Conservation (phyloP, 139 green algal species). For the Tetratostichococcus sp. region DNA sequence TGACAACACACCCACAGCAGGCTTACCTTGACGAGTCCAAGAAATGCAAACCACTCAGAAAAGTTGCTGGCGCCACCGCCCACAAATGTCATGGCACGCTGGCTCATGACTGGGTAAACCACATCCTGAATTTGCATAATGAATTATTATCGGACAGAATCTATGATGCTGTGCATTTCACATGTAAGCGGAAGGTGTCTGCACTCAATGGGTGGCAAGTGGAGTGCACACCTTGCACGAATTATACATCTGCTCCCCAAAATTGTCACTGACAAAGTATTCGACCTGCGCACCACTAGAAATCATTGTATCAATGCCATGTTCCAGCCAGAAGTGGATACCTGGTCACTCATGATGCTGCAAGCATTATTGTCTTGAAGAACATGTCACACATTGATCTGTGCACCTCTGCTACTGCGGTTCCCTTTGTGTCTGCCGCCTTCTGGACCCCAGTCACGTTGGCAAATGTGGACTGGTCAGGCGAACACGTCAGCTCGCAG, state of each 20-base stretch:
- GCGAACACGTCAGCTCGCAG: conserved; percentile 68
- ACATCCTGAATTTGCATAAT: conserved; percentile 18
- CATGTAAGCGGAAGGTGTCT: too few relatives aligned
- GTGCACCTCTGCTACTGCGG: conserved; percentile 37
- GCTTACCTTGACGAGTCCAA: conserved; percentile 70
- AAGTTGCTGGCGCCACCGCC: conserved; percentile 70
- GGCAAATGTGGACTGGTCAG: conserved; percentile 76
- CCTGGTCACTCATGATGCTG: too few relatives aligned
- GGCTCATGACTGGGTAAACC: conserved; percentile 51
- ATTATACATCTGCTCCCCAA: conserved; percentile 62
- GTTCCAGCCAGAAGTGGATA: too few relatives aligned
- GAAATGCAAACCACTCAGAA: conserved; percentile 74
- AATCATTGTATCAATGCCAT: too few relatives aligned
- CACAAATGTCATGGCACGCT: conserved; percentile 80
- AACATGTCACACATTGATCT: too few relatives aligned
- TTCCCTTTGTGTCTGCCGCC: conserved; percentile 34
- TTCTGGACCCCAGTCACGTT: conserved; percentile 68
- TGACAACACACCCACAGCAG: too few relatives aligned
- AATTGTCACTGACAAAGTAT: conserved; percentile 49
- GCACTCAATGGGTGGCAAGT: too few relatives aligned
- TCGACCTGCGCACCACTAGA: conserved; percentile 30
- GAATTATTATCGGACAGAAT: background rate
- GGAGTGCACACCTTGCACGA: conserved; percentile 65
- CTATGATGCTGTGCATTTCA: too few relatives aligned
- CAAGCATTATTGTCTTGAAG: too few relatives aligned